Percentiles rank a stretch among this genome's conserved stretches.
phyloP scores from a whole-genome alignment of 768 basidiomycete genomes.

The Rubroboletus satanas region DNA sequence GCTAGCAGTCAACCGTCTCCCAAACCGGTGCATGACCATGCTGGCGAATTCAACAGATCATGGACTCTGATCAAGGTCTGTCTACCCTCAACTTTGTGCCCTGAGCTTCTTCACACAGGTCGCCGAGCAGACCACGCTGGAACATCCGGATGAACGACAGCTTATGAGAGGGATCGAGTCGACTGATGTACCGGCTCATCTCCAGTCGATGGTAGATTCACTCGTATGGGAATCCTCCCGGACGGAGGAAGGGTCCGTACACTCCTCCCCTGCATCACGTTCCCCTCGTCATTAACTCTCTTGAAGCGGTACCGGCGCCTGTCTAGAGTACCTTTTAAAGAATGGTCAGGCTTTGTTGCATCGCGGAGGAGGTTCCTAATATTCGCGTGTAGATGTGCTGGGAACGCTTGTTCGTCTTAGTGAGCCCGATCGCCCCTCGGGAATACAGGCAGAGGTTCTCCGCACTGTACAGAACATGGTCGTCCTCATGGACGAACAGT shows the following conservation, averaged over 20 bases:
- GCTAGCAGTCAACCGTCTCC: constrained; percentile 37
- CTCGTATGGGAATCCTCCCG: constrained; percentile 83
- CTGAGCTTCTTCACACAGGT: constrained; percentile 6
- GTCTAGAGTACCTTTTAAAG: constrained; percentile 88
- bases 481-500: constrained; percentile 86
- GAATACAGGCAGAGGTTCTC: constrained; percentile 89
- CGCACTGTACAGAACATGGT: constrained; percentile 88
- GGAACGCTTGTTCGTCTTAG: constrained; percentile 82
- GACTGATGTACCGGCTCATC: constrained; percentile 73
- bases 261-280: background rate
- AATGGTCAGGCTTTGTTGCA: constrained; percentile 50
- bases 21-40: constrained; percentile 59
- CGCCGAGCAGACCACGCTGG: constrained; percentile 64
- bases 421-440: constrained; percentile 78
- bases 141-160: constrained; percentile 87
- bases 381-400: constrained; percentile 59
- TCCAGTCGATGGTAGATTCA: constrained; percentile 79
- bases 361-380: background rate
- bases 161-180: constrained; percentile 73
- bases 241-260: constrained; percentile 80
- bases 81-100: background rate
- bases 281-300: constrained; percentile 10
- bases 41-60: constrained; percentile 69
- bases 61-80: constrained; percentile 72
- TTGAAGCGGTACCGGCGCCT: constrained; percentile 76